phyloP scores from a whole-genome alignment of 2,329 filamentous ascomycete species.

The Hortaea werneckii region DNA sequence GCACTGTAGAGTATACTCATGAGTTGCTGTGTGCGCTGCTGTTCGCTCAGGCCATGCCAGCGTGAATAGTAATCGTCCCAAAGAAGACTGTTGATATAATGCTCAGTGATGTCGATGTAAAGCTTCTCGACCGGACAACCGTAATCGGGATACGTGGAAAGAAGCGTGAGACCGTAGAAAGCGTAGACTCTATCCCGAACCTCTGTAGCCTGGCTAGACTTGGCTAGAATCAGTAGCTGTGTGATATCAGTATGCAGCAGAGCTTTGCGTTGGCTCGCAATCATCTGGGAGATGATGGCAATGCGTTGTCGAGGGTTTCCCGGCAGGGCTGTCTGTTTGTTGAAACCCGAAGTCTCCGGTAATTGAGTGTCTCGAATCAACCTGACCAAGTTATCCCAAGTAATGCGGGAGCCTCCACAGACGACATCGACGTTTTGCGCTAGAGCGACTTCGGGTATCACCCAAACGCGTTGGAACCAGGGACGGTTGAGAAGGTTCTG shows the following conservation, averaged over 20 bases:
- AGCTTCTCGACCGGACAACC: slow-evolving; percentile 11
- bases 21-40: slow-evolving; percentile 16
- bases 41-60: slow-evolving; percentile 14
- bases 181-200: slow-evolving; percentile 21
- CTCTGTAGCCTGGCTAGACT: slow-evolving; percentile 21
- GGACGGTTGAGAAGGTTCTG: slow-evolving; percentile 18
- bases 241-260: slow-evolving; percentile 20
- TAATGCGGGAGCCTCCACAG: slow-evolving; percentile 10
- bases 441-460: slow-evolving; percentile 16
- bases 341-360: slow-evolving; percentile 12
- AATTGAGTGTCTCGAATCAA: slow-evolving; percentile 15
- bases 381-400: slow-evolving; percentile 19
- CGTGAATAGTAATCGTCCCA: slow-evolving; percentile 15
- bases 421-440: slow-evolving; percentile 13
- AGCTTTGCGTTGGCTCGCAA: slow-evolving; percentile 15
- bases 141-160: slow-evolving; percentile 18
- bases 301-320: slow-evolving; percentile 22
- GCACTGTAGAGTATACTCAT: slow-evolving; percentile 24
- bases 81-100: slow-evolving; percentile 18
- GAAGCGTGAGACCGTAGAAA: slow-evolving; percentile 18
- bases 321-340: slow-evolving; percentile 18
- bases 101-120: slow-evolving; percentile 17
- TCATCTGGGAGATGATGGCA: slow-evolving; percentile 23
- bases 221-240: slow-evolving; percentile 21
- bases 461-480: slow-evolving; percentile 24